Evolutionary conservation across 2,329 filamentous ascomycete species (phyloP), one percentile per base, ranked within the genome.

Genomic region (Curvularia lunata): DNA sequence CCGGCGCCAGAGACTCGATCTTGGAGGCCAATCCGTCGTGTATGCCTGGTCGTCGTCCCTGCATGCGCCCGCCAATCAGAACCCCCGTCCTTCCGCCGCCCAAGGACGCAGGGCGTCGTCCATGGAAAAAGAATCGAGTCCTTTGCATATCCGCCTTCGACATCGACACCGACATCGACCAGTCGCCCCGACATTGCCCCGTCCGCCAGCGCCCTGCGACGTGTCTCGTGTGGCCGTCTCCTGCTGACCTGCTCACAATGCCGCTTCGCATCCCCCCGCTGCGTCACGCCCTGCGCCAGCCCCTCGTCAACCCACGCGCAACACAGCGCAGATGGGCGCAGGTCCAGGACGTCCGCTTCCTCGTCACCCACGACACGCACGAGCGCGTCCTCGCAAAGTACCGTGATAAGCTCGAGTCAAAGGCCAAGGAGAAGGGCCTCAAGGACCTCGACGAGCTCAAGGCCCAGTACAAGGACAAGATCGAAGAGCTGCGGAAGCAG

Each of bases 321-420:
- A 64, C 58, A 52, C 94, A 97, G 77, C 86, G 89, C 54, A 87
- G 93, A 75, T 96, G 91, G 90, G 94, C 94, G 1, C 91, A 91
- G 70, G 92, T 97, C 28, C 91, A 96, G 77, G 91, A 97, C 77
- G 88, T 96, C 47, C 91, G 93, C 64, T 96, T 94, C 82, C 85
- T 97, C 45, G 90, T 90, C 60, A 95, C 92, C 16, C 91, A 92
- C 61, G 86, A 86, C 56, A 81, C 86, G 56, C 83, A 88, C 46
- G 84, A 86, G 56, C 83, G 84, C 67, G 82, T 97, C 38, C 75
- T 91, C 63, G 92, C 96, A 64, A 96, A 91, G 78, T 99, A 99
- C 81, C 86, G 86, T 67, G 85, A 89, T 56, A 97, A 97, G 81
- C 88, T 99, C 62, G 85, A 90, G 65, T 81, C 84, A 64, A 97